phyloP scores from a whole-genome alignment of 2,329 filamentous ascomycete species.

The Xylariaceae sp. region DNA sequence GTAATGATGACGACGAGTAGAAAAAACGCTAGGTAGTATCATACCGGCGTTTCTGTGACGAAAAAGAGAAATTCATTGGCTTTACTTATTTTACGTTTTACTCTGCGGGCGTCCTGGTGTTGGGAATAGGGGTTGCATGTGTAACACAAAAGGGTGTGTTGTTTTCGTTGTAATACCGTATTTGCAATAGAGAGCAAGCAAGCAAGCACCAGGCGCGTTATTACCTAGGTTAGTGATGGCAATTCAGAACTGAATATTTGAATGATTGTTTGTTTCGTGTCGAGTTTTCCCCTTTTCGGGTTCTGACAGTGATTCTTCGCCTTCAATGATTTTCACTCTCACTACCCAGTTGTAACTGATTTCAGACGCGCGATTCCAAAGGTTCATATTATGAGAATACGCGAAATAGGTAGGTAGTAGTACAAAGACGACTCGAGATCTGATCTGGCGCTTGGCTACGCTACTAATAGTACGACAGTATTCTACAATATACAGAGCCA shows the following conservation, averaged over 20 bases:
- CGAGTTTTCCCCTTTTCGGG: background rate
- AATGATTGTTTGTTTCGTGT: background rate
- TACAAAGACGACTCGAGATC: slow-evolving; percentile 3
- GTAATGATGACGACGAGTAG: slow-evolving; percentile 22
- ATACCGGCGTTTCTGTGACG: background rate
- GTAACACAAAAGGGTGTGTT: background rate
- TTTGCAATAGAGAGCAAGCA: background rate
- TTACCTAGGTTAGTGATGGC: background rate
- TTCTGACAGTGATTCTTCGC: background rate
- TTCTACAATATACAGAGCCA: slow-evolving; percentile 19
- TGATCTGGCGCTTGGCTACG: background rate
- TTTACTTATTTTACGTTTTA: background rate
- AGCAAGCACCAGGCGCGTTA: background rate
- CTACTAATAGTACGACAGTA: slow-evolving; percentile 8
- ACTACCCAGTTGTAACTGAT: background rate
- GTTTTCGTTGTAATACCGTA: background rate
- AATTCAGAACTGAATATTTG: background rate
- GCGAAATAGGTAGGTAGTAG: background rate
- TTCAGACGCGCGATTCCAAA: background rate
- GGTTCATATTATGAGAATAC: background rate
- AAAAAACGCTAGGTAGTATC: background rate
- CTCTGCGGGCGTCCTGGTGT: background rate
- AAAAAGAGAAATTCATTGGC: background rate
- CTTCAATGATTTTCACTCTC: background rate
- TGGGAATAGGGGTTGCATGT: background rate